phyloP scores from a whole-genome alignment of 1,284 basidiomycete species.

The Irpex rosettiformis region DNA sequence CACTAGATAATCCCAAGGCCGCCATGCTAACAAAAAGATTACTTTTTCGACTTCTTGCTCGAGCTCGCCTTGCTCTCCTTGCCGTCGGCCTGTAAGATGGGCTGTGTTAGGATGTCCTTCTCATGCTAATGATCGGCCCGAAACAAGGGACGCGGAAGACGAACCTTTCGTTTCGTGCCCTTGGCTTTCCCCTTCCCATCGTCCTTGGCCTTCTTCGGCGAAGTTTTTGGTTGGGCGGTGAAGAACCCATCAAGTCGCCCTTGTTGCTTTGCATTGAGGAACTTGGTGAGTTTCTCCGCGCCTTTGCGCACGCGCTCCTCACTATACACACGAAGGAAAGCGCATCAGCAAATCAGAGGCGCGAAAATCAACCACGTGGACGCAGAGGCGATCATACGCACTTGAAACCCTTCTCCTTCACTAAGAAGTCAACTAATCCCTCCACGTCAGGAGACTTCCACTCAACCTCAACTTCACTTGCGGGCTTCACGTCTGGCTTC shows the following conservation, averaged over 20 bases:
- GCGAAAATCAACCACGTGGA: neutral
- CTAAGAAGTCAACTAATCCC: constrained; percentile 92
- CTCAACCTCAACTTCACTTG: constrained; percentile 87
- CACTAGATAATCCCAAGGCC: neutral
- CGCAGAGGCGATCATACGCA: constrained; percentile 30
- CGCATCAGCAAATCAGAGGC: constrained; percentile 8
- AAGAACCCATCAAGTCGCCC: constrained; percentile 97
- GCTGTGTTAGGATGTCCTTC: too few species aligned
- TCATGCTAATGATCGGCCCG: too few species aligned
- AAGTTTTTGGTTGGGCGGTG: constrained; percentile 54
- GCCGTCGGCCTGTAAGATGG: constrained; percentile 14
- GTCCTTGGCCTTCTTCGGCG: constrained; percentile 36
- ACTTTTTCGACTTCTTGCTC: constrained; percentile 18
- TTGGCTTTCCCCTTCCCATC: constrained; percentile 31
- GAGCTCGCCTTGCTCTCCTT: constrained; percentile 5
- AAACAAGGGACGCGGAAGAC: constrained; percentile 11
- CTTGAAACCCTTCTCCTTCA: constrained; percentile 97
- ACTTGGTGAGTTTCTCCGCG: constrained; percentile 89
- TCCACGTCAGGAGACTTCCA: constrained; percentile 95
- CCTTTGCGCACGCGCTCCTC: constrained; percentile 97
- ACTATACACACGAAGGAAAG: constrained; percentile 39
- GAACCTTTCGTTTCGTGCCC: constrained; percentile 71
- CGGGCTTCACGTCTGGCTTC: constrained; percentile 86
- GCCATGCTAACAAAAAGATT: neutral
- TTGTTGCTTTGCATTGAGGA: constrained; percentile 90